These are phyloP conservation scores for Puccinellia tenuiflora DNA, from an alignment of 176 grass and related monocot species.

Conservation along the genomic window DNA sequence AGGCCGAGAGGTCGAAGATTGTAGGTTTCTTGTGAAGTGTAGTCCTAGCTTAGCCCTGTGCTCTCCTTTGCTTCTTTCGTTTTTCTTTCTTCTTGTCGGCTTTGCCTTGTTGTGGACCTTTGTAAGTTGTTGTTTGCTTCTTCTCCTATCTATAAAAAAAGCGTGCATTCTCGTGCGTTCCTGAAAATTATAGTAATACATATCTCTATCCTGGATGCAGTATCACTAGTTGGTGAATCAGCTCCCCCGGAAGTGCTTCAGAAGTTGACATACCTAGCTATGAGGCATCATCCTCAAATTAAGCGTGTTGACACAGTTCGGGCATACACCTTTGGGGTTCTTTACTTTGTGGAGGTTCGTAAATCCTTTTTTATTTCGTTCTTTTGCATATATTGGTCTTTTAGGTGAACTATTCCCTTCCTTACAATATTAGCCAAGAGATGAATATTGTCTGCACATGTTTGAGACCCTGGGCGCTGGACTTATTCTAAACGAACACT, in stretches of 20 bases:
- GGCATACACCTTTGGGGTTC: constrained; percentile 86
- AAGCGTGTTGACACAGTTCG: constrained; percentile 85
- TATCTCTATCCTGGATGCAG: constrained; percentile 32
- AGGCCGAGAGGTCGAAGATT: too few species aligned
- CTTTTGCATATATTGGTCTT: not conserved
- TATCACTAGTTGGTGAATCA: constrained; percentile 75
- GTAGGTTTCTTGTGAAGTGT: too few species aligned
- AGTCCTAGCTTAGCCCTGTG: too few species aligned
- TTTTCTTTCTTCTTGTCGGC: too few species aligned
- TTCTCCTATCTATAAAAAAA: too few species aligned
- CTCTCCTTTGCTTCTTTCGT: too few species aligned
- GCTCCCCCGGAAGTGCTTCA: constrained; percentile 89
- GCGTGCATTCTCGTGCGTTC: too few species aligned
- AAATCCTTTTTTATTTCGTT: not conserved
- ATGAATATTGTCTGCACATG: not conserved
- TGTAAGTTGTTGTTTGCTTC: too few species aligned
- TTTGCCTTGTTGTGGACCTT: too few species aligned
- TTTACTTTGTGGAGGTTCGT: constrained; percentile 90
- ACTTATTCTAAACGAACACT: not conserved
- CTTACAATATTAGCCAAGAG: not conserved
- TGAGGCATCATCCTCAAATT: constrained; percentile 67
- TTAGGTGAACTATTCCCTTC: not conserved
- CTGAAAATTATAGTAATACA: not conserved
- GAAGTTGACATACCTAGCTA: constrained; percentile 80
- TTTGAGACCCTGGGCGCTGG: not conserved